Conservation (phyloP, 2,329 filamentous ascomycete genomes). For the Botrytis fragariae region DNA sequence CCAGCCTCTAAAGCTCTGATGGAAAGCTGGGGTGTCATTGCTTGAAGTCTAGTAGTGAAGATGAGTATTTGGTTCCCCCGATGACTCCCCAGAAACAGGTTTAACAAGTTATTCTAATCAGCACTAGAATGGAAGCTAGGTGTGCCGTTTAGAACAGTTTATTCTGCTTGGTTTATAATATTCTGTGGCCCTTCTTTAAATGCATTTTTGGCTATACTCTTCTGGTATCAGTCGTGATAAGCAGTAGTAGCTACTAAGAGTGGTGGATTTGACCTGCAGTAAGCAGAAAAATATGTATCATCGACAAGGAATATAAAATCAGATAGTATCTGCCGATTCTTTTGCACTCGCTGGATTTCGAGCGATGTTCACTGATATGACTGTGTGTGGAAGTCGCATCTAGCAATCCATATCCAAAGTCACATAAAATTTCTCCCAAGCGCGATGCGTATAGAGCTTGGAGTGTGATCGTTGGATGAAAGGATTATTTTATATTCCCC, state of each 20-base stretch:
- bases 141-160: background rate
- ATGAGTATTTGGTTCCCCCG: background rate
- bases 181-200: rapidly evolving
- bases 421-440: background rate
- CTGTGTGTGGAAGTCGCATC: rapidly evolving
- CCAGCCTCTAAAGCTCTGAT: rapidly evolving
- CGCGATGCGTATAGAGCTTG: background rate
- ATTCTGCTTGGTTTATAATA: background rate
- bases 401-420: background rate
- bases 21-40: background rate
- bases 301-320: too few species aligned
- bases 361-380: too few species aligned
- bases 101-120: background rate
- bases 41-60: too few species aligned
- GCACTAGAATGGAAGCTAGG: rapidly evolving
- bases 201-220: background rate
- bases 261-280: too few species aligned
- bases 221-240: too few species aligned
- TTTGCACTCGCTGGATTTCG: too few species aligned
- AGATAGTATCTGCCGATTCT: too few species aligned
- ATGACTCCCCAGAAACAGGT: background rate
- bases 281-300: too few species aligned
- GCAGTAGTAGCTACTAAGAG: too few species aligned
- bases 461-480: background rate
- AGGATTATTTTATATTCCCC: background rate